Evolutionary conservation across 1,284 basidiomycete genomes (phyloP), one percentile per base, ranked within the genome.

Genomic region (Dichomitus squalens): DNA sequence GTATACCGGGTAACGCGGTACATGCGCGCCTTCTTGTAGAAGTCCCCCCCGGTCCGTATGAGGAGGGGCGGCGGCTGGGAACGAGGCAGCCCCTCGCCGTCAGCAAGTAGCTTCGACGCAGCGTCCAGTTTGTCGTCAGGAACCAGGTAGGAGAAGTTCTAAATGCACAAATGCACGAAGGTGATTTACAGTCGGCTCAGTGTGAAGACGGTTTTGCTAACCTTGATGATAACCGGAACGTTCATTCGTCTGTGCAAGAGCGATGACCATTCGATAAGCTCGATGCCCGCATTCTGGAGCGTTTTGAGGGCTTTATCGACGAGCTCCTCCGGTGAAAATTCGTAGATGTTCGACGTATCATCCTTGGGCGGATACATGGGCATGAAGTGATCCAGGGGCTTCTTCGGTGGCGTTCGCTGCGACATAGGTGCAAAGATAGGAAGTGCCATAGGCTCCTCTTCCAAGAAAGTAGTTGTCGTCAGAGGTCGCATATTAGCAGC

Each of bases 211-310:
- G 29, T 14, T 25, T 50, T n/a, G 59, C 65, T 51, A 36, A 67
- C 72, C 51, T 49, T 68, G 48, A 70, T 25, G 16, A 70, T 49
- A 14, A 70, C 55, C 8, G 73, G 72, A 8, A 72, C 72, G 27
- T 56, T 48, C 71, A 73, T 71, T 34, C 72, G 64, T 33, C 63
- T 50, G 52, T 69, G 68, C 29, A 74, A 55, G 7, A 67, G 57
- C 4, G 68, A 43, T 14, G 62, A 51, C 69, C 70, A 73, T 53
- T 72, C 72, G n/a, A 70, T 64, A 23, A 67, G 60, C 54, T 71
- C 40, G 21, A 70, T 49, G 21, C 67, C 64, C 8, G 53, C 61
- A 4, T 49, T 52, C 44, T 68, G 68, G 27, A 73, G 57, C 9
- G 46, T 52, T 9, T 58, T 53, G n/a, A 72, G 58, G 8, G 72